phyloP scores from a whole-genome alignment of 208 protist species.

The Trypanosoma rangeli region DNA sequence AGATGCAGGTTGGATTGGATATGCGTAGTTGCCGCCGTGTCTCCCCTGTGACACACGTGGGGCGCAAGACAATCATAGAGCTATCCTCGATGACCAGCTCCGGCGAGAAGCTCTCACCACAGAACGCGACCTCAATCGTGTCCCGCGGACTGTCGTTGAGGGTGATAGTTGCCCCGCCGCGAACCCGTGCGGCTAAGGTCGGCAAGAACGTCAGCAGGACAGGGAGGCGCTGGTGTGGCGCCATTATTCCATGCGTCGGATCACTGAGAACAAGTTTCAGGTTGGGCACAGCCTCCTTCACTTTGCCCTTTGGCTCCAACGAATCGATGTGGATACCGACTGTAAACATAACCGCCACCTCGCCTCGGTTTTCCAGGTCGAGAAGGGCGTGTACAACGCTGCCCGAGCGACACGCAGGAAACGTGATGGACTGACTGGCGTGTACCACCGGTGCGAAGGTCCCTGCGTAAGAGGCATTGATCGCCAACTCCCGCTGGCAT shows the following conservation, averaged over 20 bases:
- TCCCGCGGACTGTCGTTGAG: slow-evolving; percentile 44
- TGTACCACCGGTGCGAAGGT: slow-evolving; percentile 10
- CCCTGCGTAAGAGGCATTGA: neutral
- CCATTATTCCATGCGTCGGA: slow-evolving; percentile 58
- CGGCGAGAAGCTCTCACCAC: slow-evolving; percentile 53
- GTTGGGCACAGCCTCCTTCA: neutral
- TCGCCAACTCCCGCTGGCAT: slow-evolving; percentile 33
- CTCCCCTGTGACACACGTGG: slow-evolving; percentile 78
- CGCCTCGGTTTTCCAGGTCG: slow-evolving; percentile 59
- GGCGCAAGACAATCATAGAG: slow-evolving; percentile 54
- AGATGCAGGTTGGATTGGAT: slow-evolving; percentile 77
- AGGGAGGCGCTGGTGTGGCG: slow-evolving; percentile 38
- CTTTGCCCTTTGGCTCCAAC: slow-evolving; percentile 24
- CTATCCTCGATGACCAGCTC: slow-evolving; percentile 33
- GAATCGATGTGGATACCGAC: slow-evolving; percentile 46
- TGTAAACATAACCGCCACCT: slow-evolving; percentile 48
- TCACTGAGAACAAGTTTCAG: slow-evolving; percentile 47
- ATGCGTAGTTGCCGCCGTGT: slow-evolving; percentile 44
- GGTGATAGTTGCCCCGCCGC: slow-evolving; percentile 38
- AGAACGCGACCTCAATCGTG: slow-evolving; percentile 40
- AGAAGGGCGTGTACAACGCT: slow-evolving; percentile 57
- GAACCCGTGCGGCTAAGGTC: slow-evolving; percentile 39
- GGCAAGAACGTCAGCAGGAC: slow-evolving; percentile 71
- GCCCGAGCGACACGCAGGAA: slow-evolving; percentile 56
- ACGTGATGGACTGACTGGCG: slow-evolving; percentile 20